These are phyloP conservation scores for Immersiella caudata DNA, from an alignment of 495 filamentous ascomycete genomes.

Conservation along the genomic window DNA sequence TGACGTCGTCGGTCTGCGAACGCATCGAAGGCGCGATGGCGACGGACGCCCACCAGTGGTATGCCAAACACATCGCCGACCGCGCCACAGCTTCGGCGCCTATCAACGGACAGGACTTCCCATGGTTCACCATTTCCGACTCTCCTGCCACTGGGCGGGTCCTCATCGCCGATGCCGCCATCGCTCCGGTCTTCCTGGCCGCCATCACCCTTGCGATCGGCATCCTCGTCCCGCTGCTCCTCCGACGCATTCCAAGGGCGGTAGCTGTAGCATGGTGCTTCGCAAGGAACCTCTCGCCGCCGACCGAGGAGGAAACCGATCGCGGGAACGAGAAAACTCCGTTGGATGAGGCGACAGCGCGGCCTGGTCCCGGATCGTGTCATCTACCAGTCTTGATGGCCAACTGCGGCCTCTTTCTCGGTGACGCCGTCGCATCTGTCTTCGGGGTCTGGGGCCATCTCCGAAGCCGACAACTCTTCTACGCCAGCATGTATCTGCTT, in stretches of 20 bases:
- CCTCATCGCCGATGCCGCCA: slow-evolving; percentile 4
- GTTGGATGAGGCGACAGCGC: background rate
- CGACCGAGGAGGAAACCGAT: background rate
- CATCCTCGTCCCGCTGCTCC: slow-evolving; percentile 9
- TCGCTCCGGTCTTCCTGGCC: slow-evolving; percentile 3
- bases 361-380: background rate
- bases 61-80: background rate
- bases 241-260: slow-evolving; percentile 2
- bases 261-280: slow-evolving; percentile 3
- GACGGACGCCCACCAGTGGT: background rate
- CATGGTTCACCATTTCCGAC: background rate
- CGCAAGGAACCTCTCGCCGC: background rate
- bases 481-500: background rate
- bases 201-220: slow-evolving; percentile 10
- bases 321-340: background rate
- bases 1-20: background rate
- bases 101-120: background rate
- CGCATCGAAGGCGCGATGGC: background rate
- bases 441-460: slow-evolving; percentile 1
- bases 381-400: background rate
- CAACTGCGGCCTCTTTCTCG: slow-evolving; percentile 8
- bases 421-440: slow-evolving; percentile 3
- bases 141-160: background rate
- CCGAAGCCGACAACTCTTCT: background rate
- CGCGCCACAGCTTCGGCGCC: background rate